Evolutionary conservation across 345 rosid genomes (phyloP), one percentile per base, ranked within the genome.

Genomic region (Cardamine chenopodiifolia): DNA sequence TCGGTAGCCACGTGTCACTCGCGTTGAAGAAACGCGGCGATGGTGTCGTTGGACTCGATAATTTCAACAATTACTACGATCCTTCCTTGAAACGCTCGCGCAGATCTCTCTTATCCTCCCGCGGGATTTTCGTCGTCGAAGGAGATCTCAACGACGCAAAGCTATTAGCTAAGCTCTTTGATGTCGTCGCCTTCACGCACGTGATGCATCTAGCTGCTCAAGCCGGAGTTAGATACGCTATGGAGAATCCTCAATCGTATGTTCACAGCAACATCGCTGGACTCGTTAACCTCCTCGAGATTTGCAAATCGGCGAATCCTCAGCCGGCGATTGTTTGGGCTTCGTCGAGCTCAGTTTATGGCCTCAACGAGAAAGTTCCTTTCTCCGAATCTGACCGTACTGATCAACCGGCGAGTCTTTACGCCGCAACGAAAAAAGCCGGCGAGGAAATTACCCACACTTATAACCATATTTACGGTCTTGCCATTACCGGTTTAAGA

Each of bases 161-260:
- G 63, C 82, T 91, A 0, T 45, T 91, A 9, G 52, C 84, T 1
- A 89, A 87, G 83, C 89, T 89, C 3, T 89, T 91, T 73, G 89
- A 89, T 74, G 83, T 84, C 52, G 95, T 91, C 26, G 85, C 90
- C 9, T 91, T 91, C 79, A 86, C 91, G 3, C 95, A 90, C 81
- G 92, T 90, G 18, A 89, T 90, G 92, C 97, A 90, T 70, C 76
- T 90, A 34, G 97, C 97, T 23, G 95, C 97, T n/a, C 97, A 90
- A 42, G 97, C 97, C 45, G 97, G 97, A 2, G 94, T 91, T 28
- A 29, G 96, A 11, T 87, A 89, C 83, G 95, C 95, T 12, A 71
- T 87, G 83, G 87, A 89, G 84, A 91, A 91, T 57, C 97, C 95
- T 3, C 74, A 68, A 34, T 89, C 95, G 3, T 91, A 91, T 34